phyloP scores from a whole-genome alignment of 2,329 filamentous ascomycete species.

The Xylaria polymorpha region DNA sequence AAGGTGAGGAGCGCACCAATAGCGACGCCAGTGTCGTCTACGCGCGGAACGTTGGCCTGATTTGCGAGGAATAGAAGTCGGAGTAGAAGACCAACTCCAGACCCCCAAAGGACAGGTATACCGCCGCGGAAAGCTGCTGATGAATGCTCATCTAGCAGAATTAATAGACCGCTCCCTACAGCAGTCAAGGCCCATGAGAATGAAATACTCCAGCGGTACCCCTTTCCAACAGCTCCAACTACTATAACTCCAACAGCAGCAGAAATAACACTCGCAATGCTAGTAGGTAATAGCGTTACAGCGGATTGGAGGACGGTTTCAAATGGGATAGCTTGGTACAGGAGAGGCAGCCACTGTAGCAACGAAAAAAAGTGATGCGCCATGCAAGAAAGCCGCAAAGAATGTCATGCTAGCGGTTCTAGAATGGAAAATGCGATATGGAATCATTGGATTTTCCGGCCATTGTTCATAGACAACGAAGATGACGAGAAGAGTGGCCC shows the following conservation, averaged over 20 bases:
- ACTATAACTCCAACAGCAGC: constrained; percentile 3
- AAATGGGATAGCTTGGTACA: constrained; percentile 1
- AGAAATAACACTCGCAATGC: not conserved
- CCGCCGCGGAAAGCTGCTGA: not conserved
- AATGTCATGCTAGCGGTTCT: not conserved
- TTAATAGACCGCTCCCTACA: not conserved
- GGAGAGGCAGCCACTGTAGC: constrained; percentile 2
- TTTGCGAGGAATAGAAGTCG: constrained; percentile 43
- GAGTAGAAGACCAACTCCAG: constrained; percentile 27
- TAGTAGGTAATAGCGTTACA: constrained; percentile 3
- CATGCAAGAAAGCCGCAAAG: not conserved
- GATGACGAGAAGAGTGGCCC: not conserved
- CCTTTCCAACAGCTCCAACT: not conserved
- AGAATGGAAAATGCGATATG: constrained; percentile 1
- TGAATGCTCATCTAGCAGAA: not conserved
- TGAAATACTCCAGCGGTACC: not conserved
- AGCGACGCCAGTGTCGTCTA: constrained; percentile 52
- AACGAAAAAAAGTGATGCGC: not conserved
- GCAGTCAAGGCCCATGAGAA: constrained; percentile 13
- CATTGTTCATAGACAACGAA: not conserved
- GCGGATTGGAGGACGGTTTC: constrained; percentile 6
- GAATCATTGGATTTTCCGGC: not conserved
- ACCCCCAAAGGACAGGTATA: not conserved
- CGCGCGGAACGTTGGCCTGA: constrained; percentile 48
- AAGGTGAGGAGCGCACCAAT: constrained; percentile 50